Base-by-base conservation (phyloP, 768 basidiomycete species). In the Pholiota conissans region DNA sequence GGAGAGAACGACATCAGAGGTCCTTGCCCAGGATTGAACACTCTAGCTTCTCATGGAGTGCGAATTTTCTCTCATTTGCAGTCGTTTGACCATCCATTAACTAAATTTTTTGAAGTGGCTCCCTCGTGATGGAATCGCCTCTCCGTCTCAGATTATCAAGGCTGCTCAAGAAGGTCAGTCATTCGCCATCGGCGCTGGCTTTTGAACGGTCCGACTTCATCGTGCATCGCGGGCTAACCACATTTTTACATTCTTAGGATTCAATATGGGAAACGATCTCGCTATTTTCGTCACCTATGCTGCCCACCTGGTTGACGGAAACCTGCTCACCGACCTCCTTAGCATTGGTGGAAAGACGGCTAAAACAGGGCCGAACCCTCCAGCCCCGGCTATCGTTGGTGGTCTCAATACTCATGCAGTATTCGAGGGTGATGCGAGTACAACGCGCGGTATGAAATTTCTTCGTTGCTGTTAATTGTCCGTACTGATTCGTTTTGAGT, bases 401-500 rank as follows among this genome's bases (percentile, higher is more conserved):
- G 66, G 64, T 10, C 58, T 65, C 34, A 52, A 67, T 40, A 67
- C 66, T 5, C 64, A 67, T 52, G 59, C 61, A 20, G 65, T 64
- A 14, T 68, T 66, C 42, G 67, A 68, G 55, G 63, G 64, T 34
- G 59, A 65, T 30, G 53, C 59, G 5, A 57, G 56, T 42, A 55
- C 55, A 16, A 59, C 59, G 14, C 53, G 56, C 22, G 59, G 59
- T 60, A 51, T 24, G 42, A 26, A 8, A n/a, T 4, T 7, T 29
- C 10, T 16, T 29, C 5, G 18, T 39, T 29, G 34, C n/a, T 24
- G 7, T 26, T 22, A 5, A 24, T 34, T 13, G 18, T 13, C 28
- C 6, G 22, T 22, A 11, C 18, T 18, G 6, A 34, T 18, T 32
- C 34, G 13, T 11, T n/a, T 22, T 24, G 42, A n/a, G 24, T 22